Conservation (phyloP, 2,329 filamentous ascomycete species). For the Dissoconium aciculare region DNA sequence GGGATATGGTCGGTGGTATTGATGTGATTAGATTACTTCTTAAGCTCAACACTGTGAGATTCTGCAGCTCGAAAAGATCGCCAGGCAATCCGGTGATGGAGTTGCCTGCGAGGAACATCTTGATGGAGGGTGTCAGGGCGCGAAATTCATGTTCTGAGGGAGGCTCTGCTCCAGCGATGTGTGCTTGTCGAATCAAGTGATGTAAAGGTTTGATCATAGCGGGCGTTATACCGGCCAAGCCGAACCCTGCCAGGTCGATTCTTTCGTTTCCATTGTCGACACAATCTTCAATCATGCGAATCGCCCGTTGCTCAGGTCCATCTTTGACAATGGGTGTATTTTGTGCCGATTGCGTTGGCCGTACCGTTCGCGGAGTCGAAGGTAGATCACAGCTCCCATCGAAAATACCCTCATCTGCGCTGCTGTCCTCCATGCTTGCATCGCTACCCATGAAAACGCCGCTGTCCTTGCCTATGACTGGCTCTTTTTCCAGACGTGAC, state of each 20-base stretch:
- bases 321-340: no score
- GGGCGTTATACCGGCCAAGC: constrained; percentile 40
- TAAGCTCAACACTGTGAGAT: constrained; percentile 50
- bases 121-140: constrained; percentile 42
- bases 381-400: neutral
- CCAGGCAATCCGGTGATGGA: constrained; percentile 41
- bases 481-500: constrained; percentile 2
- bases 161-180: constrained; percentile 14
- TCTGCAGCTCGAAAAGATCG: constrained; percentile 46
- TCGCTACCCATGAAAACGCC: constrained; percentile 56
- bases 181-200: constrained; percentile 22
- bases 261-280: constrained; percentile 42
- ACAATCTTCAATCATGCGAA: constrained; percentile 10
- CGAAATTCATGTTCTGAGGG: constrained; percentile 44
- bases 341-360: neutral
- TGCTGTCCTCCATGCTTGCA: constrained; percentile 25
- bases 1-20: constrained; percentile 45
- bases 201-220: constrained; percentile 42
- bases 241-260: constrained; percentile 45
- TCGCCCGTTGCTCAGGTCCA: neutral
- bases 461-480: constrained; percentile 40
- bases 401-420: constrained; percentile 3
- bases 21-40: constrained; percentile 48
- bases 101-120: constrained; percentile 49
- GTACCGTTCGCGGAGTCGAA: neutral